Conservation (phyloP, 129 eudicot genomes). For the Lactuca saligna region DNA sequence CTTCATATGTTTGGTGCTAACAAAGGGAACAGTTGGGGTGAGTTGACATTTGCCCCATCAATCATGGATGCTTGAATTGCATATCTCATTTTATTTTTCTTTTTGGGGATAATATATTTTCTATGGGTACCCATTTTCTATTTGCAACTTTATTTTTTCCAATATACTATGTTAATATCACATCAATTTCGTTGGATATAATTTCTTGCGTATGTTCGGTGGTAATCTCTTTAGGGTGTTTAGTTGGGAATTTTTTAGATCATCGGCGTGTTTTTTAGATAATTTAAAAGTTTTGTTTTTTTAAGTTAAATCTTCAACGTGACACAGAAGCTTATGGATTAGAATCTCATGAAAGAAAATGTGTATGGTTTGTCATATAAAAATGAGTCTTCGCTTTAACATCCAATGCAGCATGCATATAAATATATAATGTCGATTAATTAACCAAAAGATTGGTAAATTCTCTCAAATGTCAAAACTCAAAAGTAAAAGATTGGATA, state of each 20-base stretch:
- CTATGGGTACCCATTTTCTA: not conserved
- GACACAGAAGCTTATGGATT: too few relatives aligned
- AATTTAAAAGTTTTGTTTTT: not conserved
- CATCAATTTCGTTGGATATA: not conserved
- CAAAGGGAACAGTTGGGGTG: slow-evolving; percentile 38
- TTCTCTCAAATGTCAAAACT: too few relatives aligned
- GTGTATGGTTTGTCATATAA: too few relatives aligned
- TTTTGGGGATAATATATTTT: not conserved
- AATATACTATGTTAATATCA: too few relatives aligned
- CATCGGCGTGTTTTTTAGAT: not conserved
- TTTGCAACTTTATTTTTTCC: not conserved
- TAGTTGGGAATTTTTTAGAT: too few relatives aligned
- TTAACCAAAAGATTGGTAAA: too few relatives aligned
- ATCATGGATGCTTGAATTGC: slow-evolving; percentile 29
- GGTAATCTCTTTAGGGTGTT: not conserved
- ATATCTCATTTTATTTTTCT: not conserved
- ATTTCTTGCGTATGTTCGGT: not conserved
- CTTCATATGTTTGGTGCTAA: slow-evolving; percentile 50
- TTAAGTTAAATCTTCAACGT: too few relatives aligned
- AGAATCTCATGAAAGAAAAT: too few relatives aligned
- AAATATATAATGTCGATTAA: too few relatives aligned
- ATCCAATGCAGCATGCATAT: too few relatives aligned
- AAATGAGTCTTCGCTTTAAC: too few relatives aligned
- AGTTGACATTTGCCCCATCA: slow-evolving; percentile 28
- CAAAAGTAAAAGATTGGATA: too few relatives aligned